phyloP scores from a whole-genome alignment of 176 grass and related monocot genomes.

The Raddia distichophylla region DNA sequence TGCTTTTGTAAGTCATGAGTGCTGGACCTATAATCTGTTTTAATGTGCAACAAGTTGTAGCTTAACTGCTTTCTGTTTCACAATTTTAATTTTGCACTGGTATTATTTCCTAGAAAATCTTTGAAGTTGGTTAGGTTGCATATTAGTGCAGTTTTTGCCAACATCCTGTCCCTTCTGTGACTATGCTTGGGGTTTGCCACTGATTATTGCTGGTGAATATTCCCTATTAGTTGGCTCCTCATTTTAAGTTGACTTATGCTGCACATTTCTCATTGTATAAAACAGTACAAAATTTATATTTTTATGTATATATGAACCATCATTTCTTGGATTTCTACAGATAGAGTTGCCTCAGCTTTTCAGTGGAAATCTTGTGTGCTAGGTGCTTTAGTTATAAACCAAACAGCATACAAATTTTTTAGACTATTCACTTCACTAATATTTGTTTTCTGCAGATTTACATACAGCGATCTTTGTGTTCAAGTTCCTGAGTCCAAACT shows the following conservation, averaged over 20 bases:
- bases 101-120: constrained; percentile 13
- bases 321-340: constrained; percentile 11
- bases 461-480: constrained; percentile 96
- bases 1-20: constrained; percentile 16
- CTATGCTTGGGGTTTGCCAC: background rate
- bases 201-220: background rate
- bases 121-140: constrained; percentile 31
- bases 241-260: background rate
- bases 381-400: constrained; percentile 16
- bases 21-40: constrained; percentile 9
- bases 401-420: constrained; percentile 17
- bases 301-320: background rate
- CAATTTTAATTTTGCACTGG: constrained; percentile 1
- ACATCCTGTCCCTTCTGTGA: constrained; percentile 7
- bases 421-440: constrained; percentile 29
- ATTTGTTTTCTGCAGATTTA: constrained; percentile 74
- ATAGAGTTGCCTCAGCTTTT: background rate
- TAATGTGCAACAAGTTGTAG: background rate
- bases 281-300: constrained; percentile 22
- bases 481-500: constrained; percentile 93
- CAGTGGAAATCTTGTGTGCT: constrained; percentile 1
- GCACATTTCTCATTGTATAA: constrained; percentile 6
- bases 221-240: constrained; percentile 17
- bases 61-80: constrained; percentile 20
- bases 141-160: constrained; percentile 18